phyloP scores from a whole-genome alignment of 78 protist species.

The Blattamonas nauphoetae region DNA sequence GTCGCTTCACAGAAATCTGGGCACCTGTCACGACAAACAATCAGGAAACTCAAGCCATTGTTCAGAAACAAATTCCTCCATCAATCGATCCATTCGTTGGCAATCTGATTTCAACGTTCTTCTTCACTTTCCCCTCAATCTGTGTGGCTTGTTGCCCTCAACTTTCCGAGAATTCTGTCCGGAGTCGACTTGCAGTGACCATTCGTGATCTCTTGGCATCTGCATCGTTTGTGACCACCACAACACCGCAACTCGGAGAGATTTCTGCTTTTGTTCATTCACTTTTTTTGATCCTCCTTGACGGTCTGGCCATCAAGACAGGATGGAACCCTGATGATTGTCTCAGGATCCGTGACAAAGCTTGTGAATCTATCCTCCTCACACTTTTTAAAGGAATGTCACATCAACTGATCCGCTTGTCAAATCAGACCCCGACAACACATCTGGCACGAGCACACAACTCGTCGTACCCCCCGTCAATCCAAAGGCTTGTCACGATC shows the following conservation, averaged over 20 bases:
- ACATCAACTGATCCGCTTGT: neutral
- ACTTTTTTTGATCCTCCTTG: conserved; percentile 71
- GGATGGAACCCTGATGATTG: neutral
- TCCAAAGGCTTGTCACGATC: neutral
- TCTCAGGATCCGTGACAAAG: neutral
- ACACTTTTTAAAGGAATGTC: neutral
- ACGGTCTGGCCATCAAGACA: conserved; percentile 54
- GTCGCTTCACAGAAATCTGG: conserved; percentile 90
- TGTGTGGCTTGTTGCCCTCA: neutral
- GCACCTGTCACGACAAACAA: conserved; percentile 51
- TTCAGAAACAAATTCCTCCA: neutral
- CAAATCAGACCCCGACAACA: neutral
- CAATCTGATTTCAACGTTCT: neutral
- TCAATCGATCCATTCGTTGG: neutral
- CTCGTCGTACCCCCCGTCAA: neutral
- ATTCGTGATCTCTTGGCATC: conserved; percentile 79
- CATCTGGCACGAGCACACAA: neutral
- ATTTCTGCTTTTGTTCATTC: conserved; percentile 62
- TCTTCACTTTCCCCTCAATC: neutral
- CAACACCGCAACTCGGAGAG: neutral
- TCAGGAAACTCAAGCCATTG: conserved; percentile 22
- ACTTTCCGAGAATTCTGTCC: neutral
- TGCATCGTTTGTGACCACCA: conserved; percentile 54
- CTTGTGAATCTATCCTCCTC: neutral
- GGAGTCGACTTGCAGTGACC: neutral